A percentile compares a stretch with the other conserved stretches of the same genome.
These are phyloP conservation scores for Taiozyma sp. DNA, from an alignment of 1,139 yeast genomes.

Conservation along the genomic window DNA sequence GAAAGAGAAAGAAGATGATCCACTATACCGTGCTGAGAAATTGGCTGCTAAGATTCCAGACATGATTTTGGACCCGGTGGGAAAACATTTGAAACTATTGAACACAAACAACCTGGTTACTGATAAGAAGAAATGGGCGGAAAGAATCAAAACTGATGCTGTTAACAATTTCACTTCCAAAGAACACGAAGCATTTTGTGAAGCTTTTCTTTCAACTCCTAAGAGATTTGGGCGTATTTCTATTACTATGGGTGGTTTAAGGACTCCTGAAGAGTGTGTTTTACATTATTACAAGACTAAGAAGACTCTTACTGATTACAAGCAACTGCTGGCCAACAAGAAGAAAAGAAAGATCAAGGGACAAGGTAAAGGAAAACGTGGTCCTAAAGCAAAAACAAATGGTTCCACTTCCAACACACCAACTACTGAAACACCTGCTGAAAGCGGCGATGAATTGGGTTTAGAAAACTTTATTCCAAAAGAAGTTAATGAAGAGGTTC, in stretches of 20 bases:
- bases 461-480: conserved; percentile 21
- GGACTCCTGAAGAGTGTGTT: conserved; percentile 86
- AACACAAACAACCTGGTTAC: conserved; percentile 69
- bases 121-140: conserved; percentile 61
- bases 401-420: conserved; percentile 19
- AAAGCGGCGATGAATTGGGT: conserved; percentile 29
- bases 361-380: conserved; percentile 31
- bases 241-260: conserved; percentile 68
- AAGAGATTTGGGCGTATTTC: conserved; percentile 92
- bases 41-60: conserved; percentile 84
- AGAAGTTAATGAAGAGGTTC: conserved; percentile 17
- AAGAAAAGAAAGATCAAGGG: conserved; percentile 57
- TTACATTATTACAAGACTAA: conserved; percentile 89
- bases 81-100: conserved; percentile 42
- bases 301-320: conserved; percentile 65
- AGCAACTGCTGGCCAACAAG: conserved; percentile 57
- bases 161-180: conserved; percentile 62
- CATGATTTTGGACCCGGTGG: conserved; percentile 62
- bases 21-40: conserved; percentile 68
- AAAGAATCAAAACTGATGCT: conserved; percentile 60
- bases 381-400: conserved; percentile 20
- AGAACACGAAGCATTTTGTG: conserved; percentile 79
- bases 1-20: conserved; percentile 76
- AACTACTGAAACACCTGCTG: conserved; percentile 22
- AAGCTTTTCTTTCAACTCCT: conserved; percentile 73